Evolutionary conservation across 139 green algal genomes (phyloP).

Genomic region (Haematococcus sp.): DNA sequence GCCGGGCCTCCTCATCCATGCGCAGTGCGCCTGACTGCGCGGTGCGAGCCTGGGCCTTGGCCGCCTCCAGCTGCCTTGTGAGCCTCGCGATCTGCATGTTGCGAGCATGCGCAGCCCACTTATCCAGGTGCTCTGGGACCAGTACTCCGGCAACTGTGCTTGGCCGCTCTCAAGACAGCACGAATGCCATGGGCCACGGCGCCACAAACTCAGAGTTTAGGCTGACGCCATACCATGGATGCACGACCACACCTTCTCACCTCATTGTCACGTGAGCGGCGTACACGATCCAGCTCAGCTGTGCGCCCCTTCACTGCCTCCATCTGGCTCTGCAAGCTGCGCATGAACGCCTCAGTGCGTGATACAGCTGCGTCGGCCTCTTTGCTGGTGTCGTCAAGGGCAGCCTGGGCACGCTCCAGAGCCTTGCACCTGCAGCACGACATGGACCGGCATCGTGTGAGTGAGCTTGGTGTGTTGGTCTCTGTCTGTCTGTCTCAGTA

Average conservation of each 20-base stretch:
- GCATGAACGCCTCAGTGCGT: not conserved
- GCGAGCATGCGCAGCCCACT: too few relatives aligned
- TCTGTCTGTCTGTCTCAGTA: too few relatives aligned
- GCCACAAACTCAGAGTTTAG: too few relatives aligned
- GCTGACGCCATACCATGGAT: too few relatives aligned
- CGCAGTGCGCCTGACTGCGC: too few relatives aligned
- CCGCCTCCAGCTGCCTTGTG: not conserved
- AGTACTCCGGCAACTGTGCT: too few relatives aligned
- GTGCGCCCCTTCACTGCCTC: not conserved
- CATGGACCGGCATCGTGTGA: too few relatives aligned
- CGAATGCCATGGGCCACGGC: not conserved
- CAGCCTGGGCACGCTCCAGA: not conserved
- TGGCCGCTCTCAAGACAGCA: too few relatives aligned
- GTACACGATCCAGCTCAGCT: slow-evolving; percentile 18
- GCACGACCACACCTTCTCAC: not conserved
- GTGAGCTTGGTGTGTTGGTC: too few relatives aligned
- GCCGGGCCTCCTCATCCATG: not conserved
- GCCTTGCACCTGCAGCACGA: slow-evolving; percentile 7
- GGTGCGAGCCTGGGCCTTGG: not conserved
- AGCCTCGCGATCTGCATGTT: not conserved
- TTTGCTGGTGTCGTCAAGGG: not conserved
- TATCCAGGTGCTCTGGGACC: too few relatives aligned
- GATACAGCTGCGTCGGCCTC: not conserved
- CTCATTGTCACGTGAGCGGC: slow-evolving; percentile 18
- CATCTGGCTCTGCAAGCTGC: not conserved